Evolutionary conservation across 2,329 filamentous ascomycete species (phyloP).

Genomic region (Aureobasidium pullulans): DNA sequence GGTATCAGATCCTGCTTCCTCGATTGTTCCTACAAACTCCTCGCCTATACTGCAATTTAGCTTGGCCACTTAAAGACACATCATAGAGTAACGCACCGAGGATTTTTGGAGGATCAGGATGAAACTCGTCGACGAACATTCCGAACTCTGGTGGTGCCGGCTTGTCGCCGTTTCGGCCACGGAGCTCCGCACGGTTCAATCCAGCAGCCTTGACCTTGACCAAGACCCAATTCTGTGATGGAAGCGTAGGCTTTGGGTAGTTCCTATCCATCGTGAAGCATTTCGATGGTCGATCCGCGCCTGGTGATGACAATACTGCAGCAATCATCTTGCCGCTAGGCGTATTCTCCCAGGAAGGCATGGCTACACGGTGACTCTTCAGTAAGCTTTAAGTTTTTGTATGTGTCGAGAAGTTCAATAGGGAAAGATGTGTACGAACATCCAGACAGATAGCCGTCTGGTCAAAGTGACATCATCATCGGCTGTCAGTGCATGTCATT

Average conservation of each 20-base stretch:
- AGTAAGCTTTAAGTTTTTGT: not conserved
- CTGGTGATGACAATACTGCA: not conserved
- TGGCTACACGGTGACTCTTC: not conserved
- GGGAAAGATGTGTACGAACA: not conserved
- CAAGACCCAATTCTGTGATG: slow-evolving; percentile 3
- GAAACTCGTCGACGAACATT: slow-evolving; percentile 10
- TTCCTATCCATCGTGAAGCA: slow-evolving; percentile 5
- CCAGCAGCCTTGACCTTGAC: slow-evolving; percentile 8
- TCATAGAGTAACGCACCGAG: not conserved
- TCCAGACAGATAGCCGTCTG: no score
- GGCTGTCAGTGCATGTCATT: not conserved
- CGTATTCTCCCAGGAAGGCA: slow-evolving; percentile 11
- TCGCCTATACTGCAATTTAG: not conserved
- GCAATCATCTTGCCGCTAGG: slow-evolving; percentile 7
- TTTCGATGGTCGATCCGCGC: slow-evolving; percentile 1
- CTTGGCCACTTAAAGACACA: not conserved
- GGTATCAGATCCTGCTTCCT: slow-evolving; percentile 7
- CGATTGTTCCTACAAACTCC: slow-evolving; percentile 13
- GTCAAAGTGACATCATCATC: slow-evolving; percentile 1
- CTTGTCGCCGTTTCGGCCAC: slow-evolving; percentile 1
- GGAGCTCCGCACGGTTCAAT: slow-evolving; percentile 13
- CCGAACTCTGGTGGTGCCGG: slow-evolving; percentile 9
- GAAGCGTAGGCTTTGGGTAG: slow-evolving; percentile 6
- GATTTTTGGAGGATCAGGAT: slow-evolving; percentile 12
- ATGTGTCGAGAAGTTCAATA: not conserved